These are phyloP conservation scores for Daldinia caldariorum DNA, from an alignment of 495 filamentous ascomycete genomes.

Conservation along the genomic window DNA sequence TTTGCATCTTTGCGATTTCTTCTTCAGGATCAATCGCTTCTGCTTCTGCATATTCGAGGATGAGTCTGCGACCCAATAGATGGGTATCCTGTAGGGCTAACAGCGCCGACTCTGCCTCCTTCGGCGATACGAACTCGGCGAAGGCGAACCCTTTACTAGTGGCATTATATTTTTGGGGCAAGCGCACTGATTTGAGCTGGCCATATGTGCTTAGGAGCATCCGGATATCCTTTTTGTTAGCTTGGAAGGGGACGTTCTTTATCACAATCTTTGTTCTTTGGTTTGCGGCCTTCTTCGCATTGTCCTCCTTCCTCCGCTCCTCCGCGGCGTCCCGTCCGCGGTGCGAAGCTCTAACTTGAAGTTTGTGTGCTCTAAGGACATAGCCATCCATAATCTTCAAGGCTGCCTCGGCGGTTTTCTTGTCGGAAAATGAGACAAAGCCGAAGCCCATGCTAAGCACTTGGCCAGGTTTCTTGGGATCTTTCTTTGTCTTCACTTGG, in stretches of 20 bases:
- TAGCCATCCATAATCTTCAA: constrained; percentile 85
- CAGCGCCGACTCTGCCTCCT: constrained; percentile 93
- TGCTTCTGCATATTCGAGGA: constrained; percentile 87
- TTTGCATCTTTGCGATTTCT: constrained; percentile 94
- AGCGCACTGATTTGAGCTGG: constrained; percentile 86
- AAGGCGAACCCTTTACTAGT: constrained; percentile 93
- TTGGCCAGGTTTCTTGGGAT: constrained; percentile 84
- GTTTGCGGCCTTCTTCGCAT: constrained; percentile 72
- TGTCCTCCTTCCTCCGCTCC: constrained; percentile 81
- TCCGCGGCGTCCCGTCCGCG: constrained; percentile 86
- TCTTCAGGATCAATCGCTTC: constrained; percentile 92
- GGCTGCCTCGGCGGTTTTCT: constrained; percentile 79
- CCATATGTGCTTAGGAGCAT: constrained; percentile 88
- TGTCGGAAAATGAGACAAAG: constrained; percentile 87
- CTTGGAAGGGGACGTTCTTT: constrained; percentile 98
- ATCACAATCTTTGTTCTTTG: constrained; percentile 92
- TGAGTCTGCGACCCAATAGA: constrained; percentile 85
- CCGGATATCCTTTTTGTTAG: constrained; percentile 88
- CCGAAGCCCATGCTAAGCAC: constrained; percentile 95
- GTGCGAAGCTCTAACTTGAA: constrained; percentile 84
- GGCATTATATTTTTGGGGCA: constrained; percentile 93
- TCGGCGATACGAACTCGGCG: constrained; percentile 90
- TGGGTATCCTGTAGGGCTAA: constrained; percentile 91
- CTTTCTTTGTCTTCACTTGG: constrained; percentile 84
- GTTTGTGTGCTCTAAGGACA: constrained; percentile 82